These are phyloP conservation scores for Sclerotinia glacialis DNA, from an alignment of 2,329 filamentous ascomycete genomes.

Conservation along the genomic window DNA sequence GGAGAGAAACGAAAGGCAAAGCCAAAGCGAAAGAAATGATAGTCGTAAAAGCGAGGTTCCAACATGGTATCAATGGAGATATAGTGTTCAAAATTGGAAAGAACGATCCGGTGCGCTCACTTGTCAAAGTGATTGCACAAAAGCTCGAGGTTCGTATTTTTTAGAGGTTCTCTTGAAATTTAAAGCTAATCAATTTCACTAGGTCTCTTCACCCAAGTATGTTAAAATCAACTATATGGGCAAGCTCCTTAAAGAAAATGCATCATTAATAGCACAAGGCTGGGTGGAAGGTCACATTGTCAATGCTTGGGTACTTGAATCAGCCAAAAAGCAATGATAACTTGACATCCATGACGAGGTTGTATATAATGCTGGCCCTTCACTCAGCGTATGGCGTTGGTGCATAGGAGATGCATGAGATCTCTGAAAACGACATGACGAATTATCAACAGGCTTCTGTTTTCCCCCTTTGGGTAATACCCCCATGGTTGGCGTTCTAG, in stretches of 20 bases:
- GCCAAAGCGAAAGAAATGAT: conserved; percentile 34
- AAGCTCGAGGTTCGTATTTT: conserved; percentile 57
- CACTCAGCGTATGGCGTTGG: neutral
- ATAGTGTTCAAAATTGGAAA: conserved; percentile 56
- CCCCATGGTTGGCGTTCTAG: conserved; percentile 9
- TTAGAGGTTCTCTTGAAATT: neutral
- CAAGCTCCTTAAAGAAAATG: conserved; percentile 68
- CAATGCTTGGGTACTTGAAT: conserved; percentile 52
- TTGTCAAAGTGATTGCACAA: conserved; percentile 62
- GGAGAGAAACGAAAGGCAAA: conserved; percentile 49
- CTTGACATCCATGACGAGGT: neutral
- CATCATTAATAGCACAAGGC: conserved; percentile 64
- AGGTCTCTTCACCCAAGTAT: conserved; percentile 56
- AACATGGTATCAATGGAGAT: conserved; percentile 55
- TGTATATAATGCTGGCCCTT: conserved; percentile 11
- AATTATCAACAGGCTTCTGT: neutral
- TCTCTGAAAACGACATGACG: conserved; percentile 1
- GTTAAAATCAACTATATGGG: conserved; percentile 79
- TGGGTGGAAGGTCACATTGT: conserved; percentile 75
- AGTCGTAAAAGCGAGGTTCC: conserved; percentile 32
- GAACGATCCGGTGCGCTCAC: conserved; percentile 60
- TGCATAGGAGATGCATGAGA: neutral
- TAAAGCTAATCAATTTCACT: conserved; percentile 12
- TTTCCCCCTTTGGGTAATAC: conserved; percentile 13
- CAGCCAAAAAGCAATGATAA: neutral